Evolutionary conservation across 495 filamentous ascomycete species (phyloP).

Genomic region (Penicillium tannophilum): DNA sequence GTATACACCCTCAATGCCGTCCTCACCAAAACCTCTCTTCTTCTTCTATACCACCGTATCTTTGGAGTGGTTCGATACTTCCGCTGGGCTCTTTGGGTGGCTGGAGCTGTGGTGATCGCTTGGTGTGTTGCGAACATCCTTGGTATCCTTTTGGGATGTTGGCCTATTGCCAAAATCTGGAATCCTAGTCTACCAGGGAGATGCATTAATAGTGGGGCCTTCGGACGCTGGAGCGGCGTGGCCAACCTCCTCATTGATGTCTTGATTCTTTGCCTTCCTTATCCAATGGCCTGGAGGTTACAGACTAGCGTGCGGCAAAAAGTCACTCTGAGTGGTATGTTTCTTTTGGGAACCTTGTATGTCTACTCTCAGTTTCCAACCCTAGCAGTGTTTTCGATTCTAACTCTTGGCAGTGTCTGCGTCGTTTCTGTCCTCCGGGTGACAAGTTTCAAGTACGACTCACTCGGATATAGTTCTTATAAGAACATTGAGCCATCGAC

Average conservation of each 20-base stretch:
- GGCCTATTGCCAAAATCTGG: constrained; percentile 30
- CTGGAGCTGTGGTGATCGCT: constrained; percentile 38
- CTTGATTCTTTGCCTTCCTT: constrained; percentile 45
- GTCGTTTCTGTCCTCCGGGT: constrained; percentile 28
- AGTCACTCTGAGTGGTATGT: constrained; percentile 36
- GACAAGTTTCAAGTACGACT: constrained; percentile 13
- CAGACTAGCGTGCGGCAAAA: constrained; percentile 34
- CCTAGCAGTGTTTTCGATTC: not conserved
- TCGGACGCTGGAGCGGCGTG: constrained; percentile 48
- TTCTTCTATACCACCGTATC: constrained; percentile 46
- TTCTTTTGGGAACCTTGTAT: constrained; percentile 37
- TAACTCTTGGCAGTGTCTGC: constrained; percentile 27
- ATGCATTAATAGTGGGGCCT: constrained; percentile 45
- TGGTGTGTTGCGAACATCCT: constrained; percentile 37
- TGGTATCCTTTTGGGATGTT: constrained; percentile 22
- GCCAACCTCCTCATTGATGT: constrained; percentile 50
- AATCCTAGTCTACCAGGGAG: constrained; percentile 18
- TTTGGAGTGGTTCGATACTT: constrained; percentile 40
- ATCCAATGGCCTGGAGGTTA: constrained; percentile 42
- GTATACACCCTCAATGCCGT: constrained; percentile 31
- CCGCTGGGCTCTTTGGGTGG: constrained; percentile 33
- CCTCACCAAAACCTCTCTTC: constrained; percentile 37
- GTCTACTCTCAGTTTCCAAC: constrained; percentile 7
- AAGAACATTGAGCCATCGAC: constrained; percentile 35
- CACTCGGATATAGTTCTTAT: constrained; percentile 19